Conservation (phyloP, 768 basidiomycete genomes). For the Auricularia auricula-judae region DNA sequence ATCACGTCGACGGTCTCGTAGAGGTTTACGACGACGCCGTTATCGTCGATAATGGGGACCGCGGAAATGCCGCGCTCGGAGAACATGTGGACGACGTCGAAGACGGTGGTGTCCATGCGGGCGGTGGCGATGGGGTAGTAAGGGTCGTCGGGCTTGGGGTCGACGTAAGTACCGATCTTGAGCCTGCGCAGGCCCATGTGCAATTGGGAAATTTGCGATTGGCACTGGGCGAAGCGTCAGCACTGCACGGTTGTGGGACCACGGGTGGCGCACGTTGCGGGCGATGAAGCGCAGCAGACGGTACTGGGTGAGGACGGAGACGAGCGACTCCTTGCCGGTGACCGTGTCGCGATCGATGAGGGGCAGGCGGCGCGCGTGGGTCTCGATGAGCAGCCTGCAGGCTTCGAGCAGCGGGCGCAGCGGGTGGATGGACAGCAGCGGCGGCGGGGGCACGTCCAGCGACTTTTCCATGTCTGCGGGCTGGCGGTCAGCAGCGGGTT, state of each 20-base stretch:
- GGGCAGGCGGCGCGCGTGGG: slow-evolving; percentile 89
- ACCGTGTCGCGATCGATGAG: slow-evolving; percentile 88
- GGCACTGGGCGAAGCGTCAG: neutral
- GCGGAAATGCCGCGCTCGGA: slow-evolving; percentile 91
- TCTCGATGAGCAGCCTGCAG: slow-evolving; percentile 80
- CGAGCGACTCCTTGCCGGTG: slow-evolving; percentile 90
- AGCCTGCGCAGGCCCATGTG: slow-evolving; percentile 74
- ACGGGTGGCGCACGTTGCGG: slow-evolving; percentile 57
- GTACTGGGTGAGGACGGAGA: slow-evolving; percentile 94
- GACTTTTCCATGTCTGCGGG: slow-evolving; percentile 80
- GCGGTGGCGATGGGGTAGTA: slow-evolving; percentile 91
- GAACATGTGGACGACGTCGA: slow-evolving; percentile 98
- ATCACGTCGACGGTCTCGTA: slow-evolving; percentile 99
- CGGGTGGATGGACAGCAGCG: slow-evolving; percentile 82
- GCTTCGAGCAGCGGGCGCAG: slow-evolving; percentile 82
- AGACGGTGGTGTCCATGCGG: slow-evolving; percentile 81
- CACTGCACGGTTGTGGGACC: neutral
- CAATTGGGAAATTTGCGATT: slow-evolving; percentile 54
- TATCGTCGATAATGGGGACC: slow-evolving; percentile 88
- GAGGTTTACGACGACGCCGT: slow-evolving; percentile 87
- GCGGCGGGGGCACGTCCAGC: slow-evolving; percentile 85
- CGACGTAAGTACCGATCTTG: slow-evolving; percentile 87
- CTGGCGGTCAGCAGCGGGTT: neutral
- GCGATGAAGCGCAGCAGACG: slow-evolving; percentile 96
- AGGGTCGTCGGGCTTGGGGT: slow-evolving; percentile 46